Conservation (phyloP, 2,329 filamentous ascomycete species). For the Aspergillus puulaauensis region DNA sequence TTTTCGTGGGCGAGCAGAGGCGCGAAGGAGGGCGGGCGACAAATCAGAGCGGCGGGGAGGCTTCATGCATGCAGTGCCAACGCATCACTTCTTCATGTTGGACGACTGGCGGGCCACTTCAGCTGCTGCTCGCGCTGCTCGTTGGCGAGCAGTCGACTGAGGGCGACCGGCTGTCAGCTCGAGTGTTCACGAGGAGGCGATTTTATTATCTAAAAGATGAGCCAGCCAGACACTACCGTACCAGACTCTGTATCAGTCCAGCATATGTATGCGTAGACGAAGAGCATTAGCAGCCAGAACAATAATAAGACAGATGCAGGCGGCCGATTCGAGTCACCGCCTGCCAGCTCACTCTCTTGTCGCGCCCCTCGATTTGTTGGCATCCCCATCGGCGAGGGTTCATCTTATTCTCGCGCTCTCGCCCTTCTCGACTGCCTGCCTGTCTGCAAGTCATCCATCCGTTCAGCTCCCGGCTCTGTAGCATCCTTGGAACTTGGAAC, state of each 20-base stretch:
- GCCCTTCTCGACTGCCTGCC: slow-evolving; percentile 6
- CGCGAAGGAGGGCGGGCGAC: slow-evolving; percentile 26
- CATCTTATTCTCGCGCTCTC: slow-evolving; percentile 5
- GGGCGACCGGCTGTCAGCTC: neutral
- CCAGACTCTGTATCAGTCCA: neutral
- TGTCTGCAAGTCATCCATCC: slow-evolving; percentile 20
- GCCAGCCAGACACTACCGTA: neutral
- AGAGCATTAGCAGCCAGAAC: neutral
- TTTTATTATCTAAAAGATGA: neutral
- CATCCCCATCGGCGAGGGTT: slow-evolving; percentile 8
- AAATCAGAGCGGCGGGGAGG: slow-evolving; percentile 27
- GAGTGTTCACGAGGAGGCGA: neutral
- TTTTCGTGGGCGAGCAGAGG: slow-evolving; percentile 16
- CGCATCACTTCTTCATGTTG: slow-evolving; percentile 17
- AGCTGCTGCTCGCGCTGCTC: neutral
- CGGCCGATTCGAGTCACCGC: slow-evolving; percentile 31
- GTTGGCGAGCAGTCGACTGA: neutral
- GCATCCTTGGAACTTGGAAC: neutral
- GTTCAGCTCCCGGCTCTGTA: slow-evolving; percentile 9
- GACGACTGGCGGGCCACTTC: neutral
- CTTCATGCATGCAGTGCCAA: slow-evolving; percentile 36
- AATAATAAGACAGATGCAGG: slow-evolving; percentile 21
- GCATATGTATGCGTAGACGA: neutral
- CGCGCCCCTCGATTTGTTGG: slow-evolving; percentile 17
- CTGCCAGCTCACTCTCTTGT: slow-evolving; percentile 12